These are phyloP conservation scores for Blastomyces emzantsi DNA, from an alignment of 2,329 filamentous ascomycete species.

Conservation along the genomic window DNA sequence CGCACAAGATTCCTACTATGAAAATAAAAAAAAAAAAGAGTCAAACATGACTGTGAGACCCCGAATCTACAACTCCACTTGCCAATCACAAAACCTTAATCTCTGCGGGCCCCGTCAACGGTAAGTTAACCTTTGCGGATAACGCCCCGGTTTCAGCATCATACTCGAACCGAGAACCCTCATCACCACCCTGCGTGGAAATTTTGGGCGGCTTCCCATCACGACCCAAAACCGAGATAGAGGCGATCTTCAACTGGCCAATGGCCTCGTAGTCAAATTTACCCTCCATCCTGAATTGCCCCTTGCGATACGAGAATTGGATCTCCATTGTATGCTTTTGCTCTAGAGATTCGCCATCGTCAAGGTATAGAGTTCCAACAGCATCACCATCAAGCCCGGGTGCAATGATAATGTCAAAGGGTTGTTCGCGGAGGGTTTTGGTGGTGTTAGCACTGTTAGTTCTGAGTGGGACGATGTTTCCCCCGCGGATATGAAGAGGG, in stretches of 20 bases:
- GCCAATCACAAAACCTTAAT: constrained; percentile 3
- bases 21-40: not conserved
- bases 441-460: constrained; percentile 49
- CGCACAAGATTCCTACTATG: not conserved
- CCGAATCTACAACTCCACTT: not conserved
- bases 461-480: constrained; percentile 51
- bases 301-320: constrained; percentile 47
- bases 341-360: constrained; percentile 62
- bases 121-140: constrained; percentile 7
- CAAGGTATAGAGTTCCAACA: constrained; percentile 60
- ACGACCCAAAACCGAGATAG: constrained; percentile 44
- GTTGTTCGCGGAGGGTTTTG: constrained; percentile 50
- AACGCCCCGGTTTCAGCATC: constrained; percentile 8
- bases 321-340: constrained; percentile 49
- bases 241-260: constrained; percentile 36
- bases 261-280: constrained; percentile 13
- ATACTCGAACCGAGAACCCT: constrained; percentile 8
- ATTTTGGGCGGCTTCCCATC: not conserved
- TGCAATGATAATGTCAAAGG: constrained; percentile 64
- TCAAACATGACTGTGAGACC: not conserved
- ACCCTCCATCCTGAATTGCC: constrained; percentile 23
- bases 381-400: constrained; percentile 55
- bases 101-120: constrained; percentile 10
- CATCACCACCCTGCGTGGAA: not conserved
- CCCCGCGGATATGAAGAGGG: constrained; percentile 55